Conservation (phyloP, 352 stramenopile genomes). For the Phytophthora quininea region DNA sequence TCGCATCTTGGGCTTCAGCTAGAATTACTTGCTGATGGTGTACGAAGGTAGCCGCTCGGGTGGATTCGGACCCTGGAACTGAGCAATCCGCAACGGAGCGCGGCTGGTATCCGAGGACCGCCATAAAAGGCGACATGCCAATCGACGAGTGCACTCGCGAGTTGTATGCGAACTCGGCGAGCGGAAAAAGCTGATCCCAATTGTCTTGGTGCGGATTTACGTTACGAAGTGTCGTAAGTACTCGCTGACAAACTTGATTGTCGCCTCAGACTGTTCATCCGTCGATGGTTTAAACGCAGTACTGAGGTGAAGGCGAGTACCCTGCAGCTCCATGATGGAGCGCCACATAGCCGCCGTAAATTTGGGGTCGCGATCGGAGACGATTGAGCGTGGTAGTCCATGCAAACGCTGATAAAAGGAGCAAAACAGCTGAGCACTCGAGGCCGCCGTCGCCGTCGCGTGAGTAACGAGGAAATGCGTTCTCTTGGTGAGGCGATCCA, state of each 20-base stretch:
- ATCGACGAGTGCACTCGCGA: slow-evolving; percentile 1
- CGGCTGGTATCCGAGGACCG: slow-evolving; percentile 6
- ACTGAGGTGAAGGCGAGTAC: slow-evolving; percentile 7
- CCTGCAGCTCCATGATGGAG: slow-evolving; percentile 10
- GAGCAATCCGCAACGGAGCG: background rate
- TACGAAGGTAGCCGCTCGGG: background rate
- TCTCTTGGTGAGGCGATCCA: slow-evolving; percentile 17
- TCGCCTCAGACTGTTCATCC: slow-evolving; percentile 17
- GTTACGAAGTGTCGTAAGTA: slow-evolving; percentile 11
- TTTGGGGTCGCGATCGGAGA: slow-evolving; percentile 20
- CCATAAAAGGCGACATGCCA: slow-evolving; percentile 1
- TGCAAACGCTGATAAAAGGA: slow-evolving; percentile 21
- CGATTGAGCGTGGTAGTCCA: slow-evolving; percentile 9
- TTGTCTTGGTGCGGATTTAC: background rate
- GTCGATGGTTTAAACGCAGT: slow-evolving; percentile 21
- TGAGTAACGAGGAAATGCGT: slow-evolving; percentile 10
- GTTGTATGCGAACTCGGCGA: background rate
- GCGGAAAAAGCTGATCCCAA: background rate
- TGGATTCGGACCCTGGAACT: background rate
- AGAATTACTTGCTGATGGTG: background rate
- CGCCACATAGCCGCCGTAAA: slow-evolving; percentile 17
- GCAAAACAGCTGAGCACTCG: slow-evolving; percentile 5
- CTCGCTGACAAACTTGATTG: slow-evolving; percentile 12
- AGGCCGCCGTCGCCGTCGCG: background rate
- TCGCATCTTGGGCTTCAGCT: background rate